Conservation (phyloP, 1,284 basidiomycete genomes). For the Polyporus tsugae region DNA sequence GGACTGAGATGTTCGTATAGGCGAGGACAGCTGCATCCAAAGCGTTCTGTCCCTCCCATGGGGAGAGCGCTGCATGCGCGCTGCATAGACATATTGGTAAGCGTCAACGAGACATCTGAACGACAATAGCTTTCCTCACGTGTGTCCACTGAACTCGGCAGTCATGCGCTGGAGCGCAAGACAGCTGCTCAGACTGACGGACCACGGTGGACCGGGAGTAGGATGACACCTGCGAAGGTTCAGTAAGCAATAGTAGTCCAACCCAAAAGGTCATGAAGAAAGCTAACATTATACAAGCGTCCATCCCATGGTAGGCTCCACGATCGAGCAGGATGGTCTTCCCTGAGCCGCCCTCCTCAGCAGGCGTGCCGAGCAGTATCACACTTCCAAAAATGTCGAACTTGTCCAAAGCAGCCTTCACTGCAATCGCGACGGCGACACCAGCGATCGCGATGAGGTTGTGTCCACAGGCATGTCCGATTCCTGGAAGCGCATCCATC, state of each 20-base stretch:
- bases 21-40: conserved; percentile 86
- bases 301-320: conserved; percentile 81
- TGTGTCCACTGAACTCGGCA: conserved; percentile 73
- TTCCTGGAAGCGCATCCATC: conserved; percentile 71
- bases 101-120: neutral
- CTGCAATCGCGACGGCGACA: conserved; percentile 77
- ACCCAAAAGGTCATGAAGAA: neutral
- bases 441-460: conserved; percentile 88
- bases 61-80: conserved; percentile 79
- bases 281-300: conserved; percentile 78
- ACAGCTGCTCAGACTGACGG: conserved; percentile 59
- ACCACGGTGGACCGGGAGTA: conserved; percentile 56
- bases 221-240: conserved; percentile 69
- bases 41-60: conserved; percentile 89
- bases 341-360: conserved; percentile 86
- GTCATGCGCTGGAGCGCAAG: conserved; percentile 66
- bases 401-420: conserved; percentile 64
- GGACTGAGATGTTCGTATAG: conserved; percentile 77
- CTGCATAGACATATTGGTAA: conserved; percentile 44
- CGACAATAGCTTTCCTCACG: conserved; percentile 46
- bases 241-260: conserved; percentile 1
- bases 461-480: conserved; percentile 86
- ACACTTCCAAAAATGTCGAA: conserved; percentile 76
- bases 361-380: conserved; percentile 87
- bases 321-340: conserved; percentile 79